These are phyloP conservation scores for Pythium volutum DNA, from an alignment of 352 stramenopile species.

Conservation along the genomic window DNA sequence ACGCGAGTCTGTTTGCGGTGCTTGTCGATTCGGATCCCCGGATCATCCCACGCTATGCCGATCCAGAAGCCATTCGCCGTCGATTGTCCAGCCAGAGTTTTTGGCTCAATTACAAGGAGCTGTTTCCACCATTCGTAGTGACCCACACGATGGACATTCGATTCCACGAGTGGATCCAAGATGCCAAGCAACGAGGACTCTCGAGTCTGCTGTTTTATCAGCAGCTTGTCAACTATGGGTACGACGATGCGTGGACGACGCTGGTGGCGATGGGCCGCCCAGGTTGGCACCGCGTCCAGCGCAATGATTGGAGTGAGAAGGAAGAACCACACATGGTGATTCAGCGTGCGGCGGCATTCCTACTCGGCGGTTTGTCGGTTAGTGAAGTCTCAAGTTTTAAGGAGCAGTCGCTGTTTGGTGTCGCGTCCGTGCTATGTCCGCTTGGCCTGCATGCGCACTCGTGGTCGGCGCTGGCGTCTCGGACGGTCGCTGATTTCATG, in stretches of 20 bases:
- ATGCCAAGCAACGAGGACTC: background rate
- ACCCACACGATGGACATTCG: constrained; percentile 30
- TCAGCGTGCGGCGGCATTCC: background rate
- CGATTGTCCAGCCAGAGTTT: constrained; percentile 19
- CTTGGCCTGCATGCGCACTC: constrained; percentile 24
- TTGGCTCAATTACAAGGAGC: too few relatives aligned
- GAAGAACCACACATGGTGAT: background rate
- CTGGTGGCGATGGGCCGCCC: constrained; percentile 6
- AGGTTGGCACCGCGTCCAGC: background rate
- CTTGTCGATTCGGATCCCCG: constrained; percentile 15
- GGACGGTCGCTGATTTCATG: constrained; percentile 29
- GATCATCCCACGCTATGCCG: background rate
- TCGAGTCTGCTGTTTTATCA: background rate
- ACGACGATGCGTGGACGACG: background rate
- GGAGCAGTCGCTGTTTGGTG: constrained; percentile 17
- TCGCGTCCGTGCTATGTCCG: constrained; percentile 28
- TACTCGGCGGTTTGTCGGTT: background rate
- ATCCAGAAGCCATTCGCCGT: background rate
- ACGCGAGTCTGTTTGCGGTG: constrained; percentile 36
- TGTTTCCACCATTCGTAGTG: constrained; percentile 51
- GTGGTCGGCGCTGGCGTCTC: constrained; percentile 18
- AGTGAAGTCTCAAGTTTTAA: background rate
- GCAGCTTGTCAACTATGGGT: background rate
- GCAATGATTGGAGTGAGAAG: background rate
- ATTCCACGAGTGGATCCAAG: background rate